phyloP scores from a whole-genome alignment of 345 rosid species.

The Boechera stricta region DNA sequence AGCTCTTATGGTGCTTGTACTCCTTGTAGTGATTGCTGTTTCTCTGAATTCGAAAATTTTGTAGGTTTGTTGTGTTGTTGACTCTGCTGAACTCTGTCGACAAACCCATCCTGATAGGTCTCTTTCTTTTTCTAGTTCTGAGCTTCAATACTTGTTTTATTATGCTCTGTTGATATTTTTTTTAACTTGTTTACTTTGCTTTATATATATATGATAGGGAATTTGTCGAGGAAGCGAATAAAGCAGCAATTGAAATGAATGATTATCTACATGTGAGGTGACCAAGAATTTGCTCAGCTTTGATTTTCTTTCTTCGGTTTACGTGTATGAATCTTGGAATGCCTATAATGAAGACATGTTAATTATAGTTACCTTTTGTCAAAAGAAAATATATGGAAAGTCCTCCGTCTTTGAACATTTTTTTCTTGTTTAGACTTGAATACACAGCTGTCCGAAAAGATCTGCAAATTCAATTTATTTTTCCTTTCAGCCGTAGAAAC shows the following conservation, averaged over 20 bases:
- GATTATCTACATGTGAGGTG: constrained; percentile 99
- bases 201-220: constrained; percentile 54
- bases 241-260: constrained; percentile 82
- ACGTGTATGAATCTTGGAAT: constrained; percentile 13
- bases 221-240: constrained; percentile 85
- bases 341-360: not conserved
- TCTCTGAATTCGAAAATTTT: constrained; percentile 12
- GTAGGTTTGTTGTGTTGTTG: constrained; percentile 91
- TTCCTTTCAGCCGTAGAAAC: not conserved
- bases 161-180: not conserved
- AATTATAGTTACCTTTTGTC: too few relatives aligned
- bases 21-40: not conserved
- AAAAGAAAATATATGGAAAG: not conserved
- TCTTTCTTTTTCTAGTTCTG: constrained; percentile 1
- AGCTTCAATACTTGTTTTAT: not conserved
- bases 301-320: constrained; percentile 4
- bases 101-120: constrained; percentile 96
- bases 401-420: not conserved
- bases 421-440: constrained; percentile 8
- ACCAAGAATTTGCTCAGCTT: constrained; percentile 54
- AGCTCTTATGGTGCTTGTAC: constrained; percentile 5
- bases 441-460: constrained; percentile 1
- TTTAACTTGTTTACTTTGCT: not conserved
- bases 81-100: constrained; percentile 94
- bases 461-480: not conserved